phyloP scores from a whole-genome alignment of 805 yeast genomes.

The Huiozyma sinensis region DNA sequence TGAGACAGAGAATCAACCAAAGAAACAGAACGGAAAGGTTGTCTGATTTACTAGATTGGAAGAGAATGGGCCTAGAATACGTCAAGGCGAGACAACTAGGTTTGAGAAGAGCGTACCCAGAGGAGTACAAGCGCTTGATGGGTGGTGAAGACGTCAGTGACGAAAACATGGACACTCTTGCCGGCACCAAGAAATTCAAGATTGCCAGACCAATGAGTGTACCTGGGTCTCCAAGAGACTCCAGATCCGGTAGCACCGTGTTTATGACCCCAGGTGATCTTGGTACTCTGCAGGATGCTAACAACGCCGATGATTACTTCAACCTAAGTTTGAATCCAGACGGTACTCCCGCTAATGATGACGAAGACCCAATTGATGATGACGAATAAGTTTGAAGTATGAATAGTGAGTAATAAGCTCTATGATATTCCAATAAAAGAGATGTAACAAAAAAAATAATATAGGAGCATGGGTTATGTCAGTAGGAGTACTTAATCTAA shows the following conservation, averaged over 20 bases:
- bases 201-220: constrained; percentile 87
- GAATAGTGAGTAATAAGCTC: no score
- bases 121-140: constrained; percentile 42
- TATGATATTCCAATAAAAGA: no score
- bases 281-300: constrained; percentile 87
- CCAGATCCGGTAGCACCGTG: constrained; percentile 32
- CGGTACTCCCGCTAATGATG: constrained; percentile 24
- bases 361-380: constrained; percentile 25
- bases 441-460: no score
- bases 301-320: constrained; percentile 71
- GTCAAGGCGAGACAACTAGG: constrained; percentile 90
- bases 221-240: constrained; percentile 83
- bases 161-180: constrained; percentile 22
- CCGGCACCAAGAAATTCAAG: constrained; percentile 43
- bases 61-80: constrained; percentile 94
- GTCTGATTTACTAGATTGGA: constrained; percentile 91
- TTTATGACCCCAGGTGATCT: constrained; percentile 96
- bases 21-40: constrained; percentile 93
- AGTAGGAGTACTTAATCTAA: no score
- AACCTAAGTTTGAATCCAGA: constrained; percentile 26
- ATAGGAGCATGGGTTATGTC: no score
- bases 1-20: constrained; percentile 96
- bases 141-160: constrained; percentile 23
- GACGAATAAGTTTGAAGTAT: neutral
- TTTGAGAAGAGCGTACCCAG: constrained; percentile 88